Conservation (phyloP, 192 early-diverging fungal genomes). For the Umbelopsis sp. region DNA sequence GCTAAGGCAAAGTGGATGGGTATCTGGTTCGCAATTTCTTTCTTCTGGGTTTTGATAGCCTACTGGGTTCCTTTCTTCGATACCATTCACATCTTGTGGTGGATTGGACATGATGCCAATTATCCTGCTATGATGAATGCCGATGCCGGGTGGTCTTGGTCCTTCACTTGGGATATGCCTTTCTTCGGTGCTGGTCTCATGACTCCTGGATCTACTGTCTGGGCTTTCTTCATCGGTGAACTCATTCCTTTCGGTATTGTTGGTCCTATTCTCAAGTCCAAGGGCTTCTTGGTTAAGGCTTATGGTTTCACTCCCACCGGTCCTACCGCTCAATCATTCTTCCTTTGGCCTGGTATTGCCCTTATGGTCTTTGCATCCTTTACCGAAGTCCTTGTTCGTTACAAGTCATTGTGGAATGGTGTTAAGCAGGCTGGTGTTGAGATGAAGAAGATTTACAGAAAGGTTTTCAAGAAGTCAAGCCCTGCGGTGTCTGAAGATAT, state of each 20-base stretch:
- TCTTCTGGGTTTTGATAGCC: slow-evolving; percentile 54
- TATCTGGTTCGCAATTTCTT: slow-evolving; percentile 42
- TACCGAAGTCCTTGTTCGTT: slow-evolving; percentile 58
- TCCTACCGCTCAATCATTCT: slow-evolving; percentile 62
- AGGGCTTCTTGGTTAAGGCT: slow-evolving; percentile 37
- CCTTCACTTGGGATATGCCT: slow-evolving; percentile 51
- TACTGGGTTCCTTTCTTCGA: slow-evolving; percentile 52
- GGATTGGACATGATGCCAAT: slow-evolving; percentile 48
- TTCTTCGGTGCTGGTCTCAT: slow-evolving; percentile 71
- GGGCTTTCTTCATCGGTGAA: slow-evolving; percentile 56
- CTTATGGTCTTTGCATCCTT: slow-evolving; percentile 69
- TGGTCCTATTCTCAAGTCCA: slow-evolving; percentile 56
- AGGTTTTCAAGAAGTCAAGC: slow-evolving; percentile 20
- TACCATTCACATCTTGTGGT: slow-evolving; percentile 52
- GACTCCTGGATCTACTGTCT: slow-evolving; percentile 55
- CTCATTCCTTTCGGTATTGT: slow-evolving; percentile 60
- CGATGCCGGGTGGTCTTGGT: slow-evolving; percentile 52
- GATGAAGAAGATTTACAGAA: slow-evolving; percentile 13
- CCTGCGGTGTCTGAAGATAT: slow-evolving; percentile 22
- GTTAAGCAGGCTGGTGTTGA: slow-evolving; percentile 31
- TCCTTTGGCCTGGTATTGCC: slow-evolving; percentile 72
- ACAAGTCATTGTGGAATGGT: slow-evolving; percentile 46
- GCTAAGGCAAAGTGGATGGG: slow-evolving; percentile 56
- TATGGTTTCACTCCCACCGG: slow-evolving; percentile 35
- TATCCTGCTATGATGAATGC: slow-evolving; percentile 50